Evolutionary conservation across 176 grass and related monocot species (phyloP).

Genomic region (Triticum urartu): DNA sequence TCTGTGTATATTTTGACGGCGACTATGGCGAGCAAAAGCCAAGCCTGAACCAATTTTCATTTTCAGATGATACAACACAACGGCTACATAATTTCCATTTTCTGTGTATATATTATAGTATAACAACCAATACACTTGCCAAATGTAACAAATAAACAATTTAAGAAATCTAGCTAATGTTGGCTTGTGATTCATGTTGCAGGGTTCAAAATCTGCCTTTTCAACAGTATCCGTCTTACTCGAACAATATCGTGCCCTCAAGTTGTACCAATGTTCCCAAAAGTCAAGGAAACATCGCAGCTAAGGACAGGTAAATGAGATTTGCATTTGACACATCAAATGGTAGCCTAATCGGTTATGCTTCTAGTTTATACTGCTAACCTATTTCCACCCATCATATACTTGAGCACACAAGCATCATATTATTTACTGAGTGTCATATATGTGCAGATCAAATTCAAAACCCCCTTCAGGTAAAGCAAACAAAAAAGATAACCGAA

Average conservation of each 20-base stretch:
- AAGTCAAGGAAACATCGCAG: slow-evolving; percentile 50
- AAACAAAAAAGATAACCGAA: slow-evolving; percentile 62
- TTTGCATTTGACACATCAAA: not conserved
- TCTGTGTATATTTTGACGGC: not conserved
- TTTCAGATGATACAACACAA: too few species aligned
- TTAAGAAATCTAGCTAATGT: slow-evolving; percentile 16
- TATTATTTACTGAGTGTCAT: not conserved
- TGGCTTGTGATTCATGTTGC: slow-evolving; percentile 32
- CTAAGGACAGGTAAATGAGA: slow-evolving; percentile 63
- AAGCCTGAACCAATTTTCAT: too few species aligned
- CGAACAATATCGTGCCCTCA: slow-evolving; percentile 30
- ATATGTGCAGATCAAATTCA: slow-evolving; percentile 48
- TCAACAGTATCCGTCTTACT: slow-evolving; percentile 62
- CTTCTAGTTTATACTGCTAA: slow-evolving; percentile 27
- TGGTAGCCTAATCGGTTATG: not conserved
- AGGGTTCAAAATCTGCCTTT: slow-evolving; percentile 86
- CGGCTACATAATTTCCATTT: not conserved
- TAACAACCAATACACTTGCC: not conserved
- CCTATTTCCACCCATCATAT: not conserved
- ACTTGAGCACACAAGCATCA: slow-evolving; percentile 4
- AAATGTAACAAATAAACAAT: slow-evolving; percentile 3
- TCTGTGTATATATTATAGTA: slow-evolving; percentile 8
- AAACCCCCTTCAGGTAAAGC: slow-evolving; percentile 66
- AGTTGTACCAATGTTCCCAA: slow-evolving; percentile 36
- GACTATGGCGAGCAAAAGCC: too few species aligned